Percentiles rank a stretch among this genome's conserved stretches.
Evolutionary conservation across 2,329 filamentous ascomycete species (phyloP).

Genomic region (Exophiala dermatitidis): DNA sequence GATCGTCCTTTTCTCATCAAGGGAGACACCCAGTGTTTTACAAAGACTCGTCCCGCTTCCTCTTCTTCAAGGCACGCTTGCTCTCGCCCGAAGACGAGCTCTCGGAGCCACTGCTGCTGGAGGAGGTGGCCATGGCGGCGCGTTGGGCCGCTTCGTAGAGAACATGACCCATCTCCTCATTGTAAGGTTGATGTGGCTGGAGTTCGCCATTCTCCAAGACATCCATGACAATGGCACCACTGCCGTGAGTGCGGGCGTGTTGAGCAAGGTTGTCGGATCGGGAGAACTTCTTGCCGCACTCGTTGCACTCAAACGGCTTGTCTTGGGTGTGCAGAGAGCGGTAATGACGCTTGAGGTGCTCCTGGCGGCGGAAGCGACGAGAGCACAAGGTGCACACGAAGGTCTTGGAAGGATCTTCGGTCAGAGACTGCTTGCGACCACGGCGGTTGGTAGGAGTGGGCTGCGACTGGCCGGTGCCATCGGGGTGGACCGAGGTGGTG

Average conservation of each 20-base stretch:
- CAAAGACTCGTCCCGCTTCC: constrained; percentile 56
- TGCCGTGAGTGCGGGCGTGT: constrained; percentile 88
- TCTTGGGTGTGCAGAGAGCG: constrained; percentile 96
- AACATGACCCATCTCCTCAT: constrained; percentile 67
- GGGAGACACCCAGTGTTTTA: constrained; percentile 20
- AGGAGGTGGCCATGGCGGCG: constrained; percentile 54
- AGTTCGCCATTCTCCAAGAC: constrained; percentile 66
- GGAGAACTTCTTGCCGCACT: constrained; percentile 99
- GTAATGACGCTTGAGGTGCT: constrained; percentile 98
- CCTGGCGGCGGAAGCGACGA: constrained; percentile 93
- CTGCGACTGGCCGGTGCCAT: constrained; percentile 16
- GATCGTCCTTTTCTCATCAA: constrained; percentile 23
- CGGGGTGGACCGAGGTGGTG: constrained; percentile 32
- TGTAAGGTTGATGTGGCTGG: constrained; percentile 37
- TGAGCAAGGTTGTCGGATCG: constrained; percentile 95
- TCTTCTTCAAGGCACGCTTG: constrained; percentile 63
- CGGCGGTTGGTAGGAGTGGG: constrained; percentile 68
- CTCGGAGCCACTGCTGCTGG: constrained; percentile 36
- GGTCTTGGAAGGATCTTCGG: constrained; percentile 95
- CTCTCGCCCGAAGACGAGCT: constrained; percentile 33
- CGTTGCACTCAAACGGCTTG: constrained; percentile 95
- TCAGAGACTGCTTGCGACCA: constrained; percentile 95
- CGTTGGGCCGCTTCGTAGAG: constrained; percentile 75
- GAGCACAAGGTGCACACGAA: constrained; percentile 96
- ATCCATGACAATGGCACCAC: constrained; percentile 84